Percentiles rank a stretch among this genome's conserved stretches.
Conservation (phyloP, 2,329 filamentous ascomycete species). For the Fusarium secorum region DNA sequence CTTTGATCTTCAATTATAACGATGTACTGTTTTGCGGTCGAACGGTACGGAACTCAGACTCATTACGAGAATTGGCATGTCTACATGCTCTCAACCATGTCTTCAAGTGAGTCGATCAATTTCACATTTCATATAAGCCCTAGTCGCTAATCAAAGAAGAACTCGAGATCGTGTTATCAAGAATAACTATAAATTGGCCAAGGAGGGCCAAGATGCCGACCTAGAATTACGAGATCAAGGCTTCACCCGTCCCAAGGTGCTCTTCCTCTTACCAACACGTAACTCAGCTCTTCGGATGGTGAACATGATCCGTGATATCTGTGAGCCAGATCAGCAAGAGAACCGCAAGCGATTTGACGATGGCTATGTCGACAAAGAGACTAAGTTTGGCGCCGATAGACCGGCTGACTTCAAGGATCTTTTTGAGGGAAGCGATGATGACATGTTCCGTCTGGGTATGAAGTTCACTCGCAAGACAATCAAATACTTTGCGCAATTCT, state of each 20-base stretch:
- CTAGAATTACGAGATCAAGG: constrained; percentile 89
- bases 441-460: constrained; percentile 94
- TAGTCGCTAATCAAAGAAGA: constrained; percentile 48
- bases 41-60: constrained; percentile 71
- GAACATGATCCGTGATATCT: constrained; percentile 77
- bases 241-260: constrained; percentile 91
- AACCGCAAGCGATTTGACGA: constrained; percentile 94
- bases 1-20: constrained; percentile 80
- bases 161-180: constrained; percentile 92
- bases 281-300: constrained; percentile 83
- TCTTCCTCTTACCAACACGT: constrained; percentile 88
- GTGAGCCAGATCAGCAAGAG: constrained; percentile 88
- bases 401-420: constrained; percentile 88
- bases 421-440: constrained; percentile 94
- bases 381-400: constrained; percentile 73
- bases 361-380: constrained; percentile 73
- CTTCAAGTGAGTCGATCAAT: constrained; percentile 69
- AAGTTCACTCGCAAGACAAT: constrained; percentile 97
- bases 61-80: constrained; percentile 75
- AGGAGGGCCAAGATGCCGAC: constrained; percentile 68
- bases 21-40: constrained; percentile 82
- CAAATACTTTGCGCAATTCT: constrained; percentile 95
- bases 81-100: constrained; percentile 92
- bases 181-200: constrained; percentile 82
- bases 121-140: neutral